A percentile compares a stretch with the other conserved stretches of the same genome.
phyloP scores from a whole-genome alignment of 495 filamentous ascomycete genomes.

The Hypoxylon perforatum region DNA sequence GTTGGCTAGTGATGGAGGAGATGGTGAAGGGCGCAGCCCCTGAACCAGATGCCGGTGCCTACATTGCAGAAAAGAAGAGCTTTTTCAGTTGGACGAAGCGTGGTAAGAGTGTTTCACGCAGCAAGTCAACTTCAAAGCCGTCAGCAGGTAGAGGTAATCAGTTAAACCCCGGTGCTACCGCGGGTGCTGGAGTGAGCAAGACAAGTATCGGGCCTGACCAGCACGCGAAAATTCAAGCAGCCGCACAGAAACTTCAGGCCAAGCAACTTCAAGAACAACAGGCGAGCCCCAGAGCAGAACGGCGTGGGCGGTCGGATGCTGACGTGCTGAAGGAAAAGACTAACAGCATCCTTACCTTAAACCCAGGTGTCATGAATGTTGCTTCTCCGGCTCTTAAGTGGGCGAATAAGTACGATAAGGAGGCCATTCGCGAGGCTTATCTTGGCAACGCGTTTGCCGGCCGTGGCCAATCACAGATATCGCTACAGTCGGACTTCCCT shows the following conservation, averaged over 20 bases:
- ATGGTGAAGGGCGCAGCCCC: slow-evolving; percentile 93
- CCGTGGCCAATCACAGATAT: slow-evolving; percentile 59
- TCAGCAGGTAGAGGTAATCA: slow-evolving; percentile 49
- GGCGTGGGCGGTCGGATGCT: slow-evolving; percentile 63
- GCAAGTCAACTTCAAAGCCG: slow-evolving; percentile 72
- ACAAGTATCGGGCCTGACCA: slow-evolving; percentile 91
- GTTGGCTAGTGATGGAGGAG: slow-evolving; percentile 96
- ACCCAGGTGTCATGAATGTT: slow-evolving; percentile 85
- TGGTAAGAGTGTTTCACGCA: slow-evolving; percentile 69
- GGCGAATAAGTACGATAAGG: slow-evolving; percentile 90
- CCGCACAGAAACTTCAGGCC: slow-evolving; percentile 82
- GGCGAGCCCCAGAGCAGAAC: slow-evolving; percentile 38
- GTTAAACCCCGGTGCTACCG: slow-evolving; percentile 49
- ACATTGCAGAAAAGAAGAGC: slow-evolving; percentile 93
- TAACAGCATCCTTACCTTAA: slow-evolving; percentile 89
- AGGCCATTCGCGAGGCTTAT: slow-evolving; percentile 83
- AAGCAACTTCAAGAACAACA: slow-evolving; percentile 56
- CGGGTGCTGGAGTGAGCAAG: slow-evolving; percentile 73
- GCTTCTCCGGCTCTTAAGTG: slow-evolving; percentile 95
- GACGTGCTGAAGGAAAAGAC: slow-evolving; percentile 77
- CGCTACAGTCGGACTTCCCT: slow-evolving; percentile 44
- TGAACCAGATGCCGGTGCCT: slow-evolving; percentile 83
- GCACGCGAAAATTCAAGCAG: slow-evolving; percentile 89
- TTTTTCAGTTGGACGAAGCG: slow-evolving; percentile 87
- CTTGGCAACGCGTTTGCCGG: slow-evolving; percentile 77